These are phyloP conservation scores for Neltuma alba DNA, from an alignment of 306 rosid species.

Conservation along the genomic window DNA sequence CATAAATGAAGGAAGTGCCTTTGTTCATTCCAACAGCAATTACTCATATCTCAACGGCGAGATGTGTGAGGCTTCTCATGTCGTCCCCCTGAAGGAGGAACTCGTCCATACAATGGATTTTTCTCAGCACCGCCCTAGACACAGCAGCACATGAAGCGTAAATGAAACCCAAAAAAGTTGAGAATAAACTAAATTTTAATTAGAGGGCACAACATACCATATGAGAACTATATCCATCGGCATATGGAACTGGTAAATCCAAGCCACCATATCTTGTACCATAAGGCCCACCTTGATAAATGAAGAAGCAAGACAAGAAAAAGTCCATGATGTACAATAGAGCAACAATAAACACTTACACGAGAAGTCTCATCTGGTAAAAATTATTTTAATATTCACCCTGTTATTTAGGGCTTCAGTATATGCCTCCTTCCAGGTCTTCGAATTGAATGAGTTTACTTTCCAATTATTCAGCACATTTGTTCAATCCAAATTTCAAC, in stretches of 20 bases:
- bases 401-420: constrained; percentile 1
- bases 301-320: constrained; percentile 35
- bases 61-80: constrained; percentile 68
- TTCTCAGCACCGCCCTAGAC: constrained; percentile 68
- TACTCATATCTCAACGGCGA: constrained; percentile 61
- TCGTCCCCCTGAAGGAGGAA: constrained; percentile 69
- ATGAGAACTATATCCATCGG: constrained; percentile 73
- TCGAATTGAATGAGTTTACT: neutral
- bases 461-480: constrained; percentile 27
- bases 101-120: constrained; percentile 59
- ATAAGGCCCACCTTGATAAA: constrained; percentile 66
- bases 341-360: constrained; percentile 13
- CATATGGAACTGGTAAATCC: constrained; percentile 55
- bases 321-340: neutral
- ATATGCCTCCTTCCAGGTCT: neutral
- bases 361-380: neutral
- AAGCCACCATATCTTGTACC: constrained; percentile 64
- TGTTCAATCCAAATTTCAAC: constrained; percentile 17
- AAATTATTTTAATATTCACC: neutral
- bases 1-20: constrained; percentile 34
- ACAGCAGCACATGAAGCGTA: constrained; percentile 34
- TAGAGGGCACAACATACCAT: constrained; percentile 54
- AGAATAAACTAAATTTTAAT: constrained; percentile 21
- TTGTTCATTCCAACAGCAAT: constrained; percentile 37
- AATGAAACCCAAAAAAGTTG: constrained; percentile 22